Base-by-base conservation (phyloP, 2,329 filamentous ascomycete species). In the Ophiobolus disseminans region DNA sequence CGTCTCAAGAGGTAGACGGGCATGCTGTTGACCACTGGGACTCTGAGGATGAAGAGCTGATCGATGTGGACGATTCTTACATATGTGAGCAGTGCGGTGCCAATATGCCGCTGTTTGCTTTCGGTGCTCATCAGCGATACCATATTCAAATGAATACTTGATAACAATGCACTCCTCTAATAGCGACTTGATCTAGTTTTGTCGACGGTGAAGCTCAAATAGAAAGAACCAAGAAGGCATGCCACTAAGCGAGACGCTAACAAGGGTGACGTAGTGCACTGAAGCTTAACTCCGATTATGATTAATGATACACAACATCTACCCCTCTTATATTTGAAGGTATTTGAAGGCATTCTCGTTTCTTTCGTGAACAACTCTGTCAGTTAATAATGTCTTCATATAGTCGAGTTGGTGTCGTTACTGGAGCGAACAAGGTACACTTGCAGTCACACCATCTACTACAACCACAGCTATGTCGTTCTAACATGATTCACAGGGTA, bases 51-150 rank as follows among this genome's bases (percentile, higher is more conserved):
- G 67, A 68, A 13, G 68, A 69, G 8, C 65, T 68, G 40, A 43
- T 62, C 11, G 65, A 63, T 32, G 55, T 38, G 14, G 65, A 67
- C 10, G 58, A 66, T 21, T 76, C 66, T 21, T 76, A 73, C 48
- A 57, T 58, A 17, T 83, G 78, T 69, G 74, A 74, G 2, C 57
- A 75, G 8, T 87, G 85, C 51, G 81, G 80, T 8, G 75, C 81
- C 40, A 56, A 67, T 3, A 78, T 87, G 57, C 84, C 84, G 3
- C 40, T 68, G 1, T 88, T 87, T 69, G 84, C 84, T 5, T 75
- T 84, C 67, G 61, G 75, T 4, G 84, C 85, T 4, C 85, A 88
- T 63, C 66, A 73, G 30, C 75, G 81, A 19, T 84, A 79, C 60
- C 82, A 84, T 63, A 62, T 64, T 6, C 59, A 75, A 47, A 70